These are phyloP conservation scores for Populus tremula DNA, from an alignment of 345 rosid genomes.

Conservation along the genomic window DNA sequence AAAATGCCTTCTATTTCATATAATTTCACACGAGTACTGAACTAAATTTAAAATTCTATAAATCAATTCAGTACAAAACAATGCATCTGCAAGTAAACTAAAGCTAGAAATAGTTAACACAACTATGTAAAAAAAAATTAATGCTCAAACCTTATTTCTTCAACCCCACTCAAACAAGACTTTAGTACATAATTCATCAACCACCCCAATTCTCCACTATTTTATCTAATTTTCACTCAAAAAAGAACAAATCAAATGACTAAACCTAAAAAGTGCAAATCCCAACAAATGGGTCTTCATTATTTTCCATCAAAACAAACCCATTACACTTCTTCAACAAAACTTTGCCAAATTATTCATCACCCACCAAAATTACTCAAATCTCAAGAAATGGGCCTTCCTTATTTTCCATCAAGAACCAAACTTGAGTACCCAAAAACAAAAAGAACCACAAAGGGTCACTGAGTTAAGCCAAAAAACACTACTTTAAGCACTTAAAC, in stretches of 20 bases:
- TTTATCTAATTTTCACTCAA: neutral
- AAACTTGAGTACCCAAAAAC: neutral
- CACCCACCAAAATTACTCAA: neutral
- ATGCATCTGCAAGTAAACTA: neutral
- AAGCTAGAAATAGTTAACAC: neutral
- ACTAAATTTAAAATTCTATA: neutral
- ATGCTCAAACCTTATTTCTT: neutral
- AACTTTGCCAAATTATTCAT: neutral
- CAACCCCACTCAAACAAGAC: neutral
- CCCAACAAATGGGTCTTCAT: neutral
- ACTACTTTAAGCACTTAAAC: neutral
- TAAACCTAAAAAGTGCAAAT: slow-evolving; percentile 8
- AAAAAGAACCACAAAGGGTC: neutral
- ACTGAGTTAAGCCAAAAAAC: neutral
- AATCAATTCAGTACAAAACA: neutral
- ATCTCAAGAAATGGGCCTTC: neutral
- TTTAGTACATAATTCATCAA: neutral
- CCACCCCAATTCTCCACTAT: neutral
- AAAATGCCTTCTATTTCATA: neutral
- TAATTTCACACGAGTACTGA: neutral
- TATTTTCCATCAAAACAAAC: slow-evolving; percentile 2
- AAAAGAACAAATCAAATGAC: neutral
- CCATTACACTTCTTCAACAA: neutral
- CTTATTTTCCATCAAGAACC: neutral
- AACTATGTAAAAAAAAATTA: neutral